Conservation (phyloP, 2,329 filamentous ascomycete species). For the Aspergillus aculeatus region DNA sequence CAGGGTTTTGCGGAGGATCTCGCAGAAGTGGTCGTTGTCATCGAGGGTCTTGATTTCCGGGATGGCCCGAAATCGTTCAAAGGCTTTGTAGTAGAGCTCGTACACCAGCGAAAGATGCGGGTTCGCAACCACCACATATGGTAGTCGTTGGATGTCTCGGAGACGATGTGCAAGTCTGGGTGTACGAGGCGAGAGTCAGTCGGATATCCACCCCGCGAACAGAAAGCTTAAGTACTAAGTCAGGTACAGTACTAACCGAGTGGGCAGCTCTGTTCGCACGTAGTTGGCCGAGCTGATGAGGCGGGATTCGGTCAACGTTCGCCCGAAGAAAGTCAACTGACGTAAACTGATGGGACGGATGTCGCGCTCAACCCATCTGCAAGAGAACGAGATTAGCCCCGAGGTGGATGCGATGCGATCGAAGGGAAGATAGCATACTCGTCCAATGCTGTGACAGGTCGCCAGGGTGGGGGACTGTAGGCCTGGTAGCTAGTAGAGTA, state of each 20-base stretch:
- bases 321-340: conserved; percentile 95
- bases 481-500: conserved; percentile 28
- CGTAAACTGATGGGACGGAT: conserved; percentile 93
- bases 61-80: conserved; percentile 82
- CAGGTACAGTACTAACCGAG: conserved; percentile 55
- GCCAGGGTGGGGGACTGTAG: conserved; percentile 53
- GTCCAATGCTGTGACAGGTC: conserved; percentile 59
- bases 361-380: conserved; percentile 87
- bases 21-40: conserved; percentile 86
- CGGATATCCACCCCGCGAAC: neutral
- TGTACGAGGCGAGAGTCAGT: conserved; percentile 7
- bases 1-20: conserved; percentile 73
- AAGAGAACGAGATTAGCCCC: conserved; percentile 14
- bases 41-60: conserved; percentile 80
- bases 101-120: conserved; percentile 92
- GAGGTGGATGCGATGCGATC: neutral
- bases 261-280: conserved; percentile 90
- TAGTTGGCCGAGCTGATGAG: conserved; percentile 96
- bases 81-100: conserved; percentile 95
- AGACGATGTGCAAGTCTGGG: conserved; percentile 83
- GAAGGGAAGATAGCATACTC: conserved; percentile 45
- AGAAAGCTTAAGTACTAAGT: neutral
- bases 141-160: conserved; percentile 93
- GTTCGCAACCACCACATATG: conserved; percentile 95
- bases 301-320: conserved; percentile 84